Percentiles rank a stretch among this genome's conserved stretches.
Evolutionary conservation across 106 monocot species (phyloP).

Genomic region (Acorus gramineus): DNA sequence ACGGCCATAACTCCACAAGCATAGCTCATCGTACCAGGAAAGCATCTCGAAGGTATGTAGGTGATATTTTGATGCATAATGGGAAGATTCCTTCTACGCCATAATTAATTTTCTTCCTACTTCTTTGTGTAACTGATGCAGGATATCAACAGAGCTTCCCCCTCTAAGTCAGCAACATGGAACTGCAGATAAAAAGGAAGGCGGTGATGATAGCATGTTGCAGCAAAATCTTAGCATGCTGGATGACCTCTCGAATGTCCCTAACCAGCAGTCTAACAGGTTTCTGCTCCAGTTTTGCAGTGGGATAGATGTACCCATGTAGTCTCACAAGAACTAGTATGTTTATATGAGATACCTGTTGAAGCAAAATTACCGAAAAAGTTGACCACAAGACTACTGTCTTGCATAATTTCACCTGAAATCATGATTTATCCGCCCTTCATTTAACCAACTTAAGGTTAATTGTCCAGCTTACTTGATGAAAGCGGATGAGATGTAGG

Average conservation of each 20-base stretch:
- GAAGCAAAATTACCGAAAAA: too few species aligned
- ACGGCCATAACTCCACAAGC: slow-evolving; percentile 28
- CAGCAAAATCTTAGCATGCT: slow-evolving; percentile 17
- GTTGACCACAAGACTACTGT: too few species aligned
- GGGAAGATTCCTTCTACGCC: too few species aligned
- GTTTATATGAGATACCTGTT: too few species aligned
- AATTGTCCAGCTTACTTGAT: too few species aligned
- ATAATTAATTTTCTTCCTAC: too few species aligned
- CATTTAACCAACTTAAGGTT: too few species aligned
- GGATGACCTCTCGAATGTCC: slow-evolving; percentile 24
- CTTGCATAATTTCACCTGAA: too few species aligned
- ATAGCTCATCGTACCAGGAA: slow-evolving; percentile 28
- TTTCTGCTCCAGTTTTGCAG: neutral
- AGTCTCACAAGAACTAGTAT: too few species aligned
- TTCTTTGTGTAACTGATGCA: slow-evolving; percentile 7
- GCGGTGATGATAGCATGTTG: slow-evolving; percentile 13
- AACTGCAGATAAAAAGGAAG: slow-evolving; percentile 24
- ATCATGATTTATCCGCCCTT: too few species aligned
- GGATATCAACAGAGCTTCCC: slow-evolving; percentile 34
- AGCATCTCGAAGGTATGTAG: slow-evolving; percentile 34
- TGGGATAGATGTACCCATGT: too few species aligned
- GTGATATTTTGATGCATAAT: neutral
- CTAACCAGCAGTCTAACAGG: slow-evolving; percentile 32
- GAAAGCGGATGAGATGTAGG: too few species aligned
- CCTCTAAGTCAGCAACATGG: slow-evolving; percentile 33